Percentiles rank a stretch among this genome's conserved stretches.
These are phyloP conservation scores for Boechera stricta DNA, from an alignment of 345 rosid species.

Conservation along the genomic window DNA sequence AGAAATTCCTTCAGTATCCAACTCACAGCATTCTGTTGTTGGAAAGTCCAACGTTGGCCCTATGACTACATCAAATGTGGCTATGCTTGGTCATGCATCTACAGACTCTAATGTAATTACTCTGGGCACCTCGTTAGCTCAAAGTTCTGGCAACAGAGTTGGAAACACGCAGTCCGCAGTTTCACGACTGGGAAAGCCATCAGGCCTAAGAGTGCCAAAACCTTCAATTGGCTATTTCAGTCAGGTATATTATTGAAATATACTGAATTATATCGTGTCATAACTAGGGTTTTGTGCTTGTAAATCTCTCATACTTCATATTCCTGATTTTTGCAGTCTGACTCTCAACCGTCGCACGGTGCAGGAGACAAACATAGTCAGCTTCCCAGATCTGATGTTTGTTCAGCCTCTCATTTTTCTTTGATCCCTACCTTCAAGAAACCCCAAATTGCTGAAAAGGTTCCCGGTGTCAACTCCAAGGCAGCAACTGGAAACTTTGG, in stretches of 20 bases:
- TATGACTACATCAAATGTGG: slow-evolving; percentile 47
- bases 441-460: slow-evolving; percentile 43
- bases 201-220: slow-evolving; percentile 90
- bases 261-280: slow-evolving; percentile 1
- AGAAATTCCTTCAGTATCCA: slow-evolving; percentile 47
- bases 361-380: slow-evolving; percentile 49
- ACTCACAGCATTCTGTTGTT: slow-evolving; percentile 41
- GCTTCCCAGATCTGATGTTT: slow-evolving; percentile 45
- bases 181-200: slow-evolving; percentile 59
- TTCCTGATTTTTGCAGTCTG: slow-evolving; percentile 61
- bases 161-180: slow-evolving; percentile 45
- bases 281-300: slow-evolving; percentile 23
- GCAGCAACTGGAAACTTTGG: slow-evolving; percentile 36
- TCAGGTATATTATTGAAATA: slow-evolving; percentile 55
- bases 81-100: slow-evolving; percentile 44
- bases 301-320: slow-evolving; percentile 19
- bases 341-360: slow-evolving; percentile 51
- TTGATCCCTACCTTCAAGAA: slow-evolving; percentile 47
- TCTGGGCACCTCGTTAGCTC: slow-evolving; percentile 44
- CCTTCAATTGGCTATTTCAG: slow-evolving; percentile 87
- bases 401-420: slow-evolving; percentile 41
- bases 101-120: slow-evolving; percentile 42
- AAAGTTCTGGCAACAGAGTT: slow-evolving; percentile 37
- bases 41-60: slow-evolving; percentile 43
- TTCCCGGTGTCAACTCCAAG: slow-evolving; percentile 34